phyloP scores from a whole-genome alignment of 192 early-diverging fungal genomes.

The Coemansia sp. region DNA sequence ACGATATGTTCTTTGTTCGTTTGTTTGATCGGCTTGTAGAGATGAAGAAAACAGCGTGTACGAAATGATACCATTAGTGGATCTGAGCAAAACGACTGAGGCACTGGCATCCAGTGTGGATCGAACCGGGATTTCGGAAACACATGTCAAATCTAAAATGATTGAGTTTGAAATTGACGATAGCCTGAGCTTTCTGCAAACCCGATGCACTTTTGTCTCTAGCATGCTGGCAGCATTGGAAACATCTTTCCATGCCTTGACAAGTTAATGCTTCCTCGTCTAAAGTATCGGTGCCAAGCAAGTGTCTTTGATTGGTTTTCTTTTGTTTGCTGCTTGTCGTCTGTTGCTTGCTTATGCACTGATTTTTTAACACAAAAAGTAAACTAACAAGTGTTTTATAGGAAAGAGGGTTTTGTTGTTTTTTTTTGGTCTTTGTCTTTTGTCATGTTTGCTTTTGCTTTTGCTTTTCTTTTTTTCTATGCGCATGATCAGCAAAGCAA shows the following conservation, averaged over 20 bases:
- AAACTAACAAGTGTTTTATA: background rate
- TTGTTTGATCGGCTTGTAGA: background rate
- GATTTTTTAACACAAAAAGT: background rate
- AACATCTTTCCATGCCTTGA: background rate
- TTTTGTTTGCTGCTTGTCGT: background rate
- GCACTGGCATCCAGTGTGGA: background rate
- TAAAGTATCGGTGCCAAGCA: background rate
- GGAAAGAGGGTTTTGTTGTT: no score
- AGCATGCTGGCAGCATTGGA: background rate
- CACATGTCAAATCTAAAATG: background rate
- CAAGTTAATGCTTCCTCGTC: background rate
- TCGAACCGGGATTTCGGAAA: background rate
- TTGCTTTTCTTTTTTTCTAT: background rate
- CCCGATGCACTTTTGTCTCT: background rate
- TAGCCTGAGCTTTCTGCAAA: background rate
- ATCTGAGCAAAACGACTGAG: background rate
- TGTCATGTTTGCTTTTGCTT: background rate
- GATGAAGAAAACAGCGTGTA: background rate
- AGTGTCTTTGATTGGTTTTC: background rate
- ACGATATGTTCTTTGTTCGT: background rate
- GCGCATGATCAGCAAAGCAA: background rate
- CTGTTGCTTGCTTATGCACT: background rate
- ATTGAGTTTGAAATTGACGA: constrained; percentile 9
- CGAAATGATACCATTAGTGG: constrained; percentile 1
- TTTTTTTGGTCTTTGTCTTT: background rate